These are phyloP conservation scores for Pseudocercospora crystallina DNA, from an alignment of 2,329 filamentous ascomycete genomes.

Conservation along the genomic window DNA sequence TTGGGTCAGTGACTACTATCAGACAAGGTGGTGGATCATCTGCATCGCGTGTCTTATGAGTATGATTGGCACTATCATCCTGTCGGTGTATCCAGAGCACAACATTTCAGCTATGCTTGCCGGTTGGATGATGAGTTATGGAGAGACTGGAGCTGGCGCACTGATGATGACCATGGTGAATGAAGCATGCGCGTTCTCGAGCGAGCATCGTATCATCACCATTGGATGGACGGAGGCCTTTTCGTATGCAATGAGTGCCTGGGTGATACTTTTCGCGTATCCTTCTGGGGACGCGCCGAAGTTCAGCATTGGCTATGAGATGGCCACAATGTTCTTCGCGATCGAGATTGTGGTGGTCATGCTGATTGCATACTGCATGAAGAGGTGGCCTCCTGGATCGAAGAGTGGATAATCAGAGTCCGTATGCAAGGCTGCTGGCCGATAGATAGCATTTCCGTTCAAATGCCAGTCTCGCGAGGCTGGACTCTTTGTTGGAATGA, in stretches of 20 bases:
- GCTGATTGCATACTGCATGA: slow-evolving; percentile 18
- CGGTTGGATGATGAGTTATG: slow-evolving; percentile 40
- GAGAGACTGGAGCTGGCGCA: slow-evolving; percentile 38
- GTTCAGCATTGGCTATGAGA: slow-evolving; percentile 30
- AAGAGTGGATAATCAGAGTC: background rate
- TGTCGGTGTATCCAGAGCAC: slow-evolving; percentile 38
- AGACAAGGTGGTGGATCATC: slow-evolving; percentile 24
- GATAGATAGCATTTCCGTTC: background rate
- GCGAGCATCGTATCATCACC: slow-evolving; percentile 20
- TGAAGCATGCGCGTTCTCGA: slow-evolving; percentile 19
- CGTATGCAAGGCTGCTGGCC: background rate
- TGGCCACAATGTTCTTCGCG: slow-evolving; percentile 31
- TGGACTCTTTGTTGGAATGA: too few relatives aligned
- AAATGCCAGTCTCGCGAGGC: too few relatives aligned
- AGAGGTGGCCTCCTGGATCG: slow-evolving; percentile 10
- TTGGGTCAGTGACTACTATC: slow-evolving; percentile 23
- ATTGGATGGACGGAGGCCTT: slow-evolving; percentile 23
- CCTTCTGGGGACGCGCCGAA: slow-evolving; percentile 21
- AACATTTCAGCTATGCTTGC: slow-evolving; percentile 39
- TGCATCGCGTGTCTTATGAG: slow-evolving; percentile 28
- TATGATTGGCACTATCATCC: slow-evolving; percentile 37
- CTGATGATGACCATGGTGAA: slow-evolving; percentile 40
- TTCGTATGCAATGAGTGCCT: slow-evolving; percentile 22
- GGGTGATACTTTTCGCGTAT: slow-evolving; percentile 23
- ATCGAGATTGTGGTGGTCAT: slow-evolving; percentile 22